These are phyloP conservation scores for Limnanthes douglasii DNA, from an alignment of 345 rosid genomes.

Conservation along the genomic window DNA sequence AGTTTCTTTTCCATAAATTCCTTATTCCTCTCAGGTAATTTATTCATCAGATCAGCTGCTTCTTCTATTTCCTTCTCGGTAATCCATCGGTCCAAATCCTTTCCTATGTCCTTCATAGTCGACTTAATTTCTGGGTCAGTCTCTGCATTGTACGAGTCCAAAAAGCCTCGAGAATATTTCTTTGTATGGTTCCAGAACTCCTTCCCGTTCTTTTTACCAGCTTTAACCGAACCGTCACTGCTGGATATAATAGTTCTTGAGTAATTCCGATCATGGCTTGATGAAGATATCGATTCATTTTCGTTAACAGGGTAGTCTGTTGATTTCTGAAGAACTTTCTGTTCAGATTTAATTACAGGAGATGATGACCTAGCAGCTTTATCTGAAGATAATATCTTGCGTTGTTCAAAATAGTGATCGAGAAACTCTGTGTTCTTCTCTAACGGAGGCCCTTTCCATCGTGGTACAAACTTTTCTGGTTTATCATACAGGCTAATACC, in stretches of 20 bases:
- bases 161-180: slow-evolving; percentile 82
- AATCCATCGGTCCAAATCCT: slow-evolving; percentile 86
- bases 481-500: slow-evolving; percentile 73
- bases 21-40: slow-evolving; percentile 44
- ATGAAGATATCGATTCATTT: slow-evolving; percentile 17
- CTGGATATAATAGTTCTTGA: slow-evolving; percentile 58
- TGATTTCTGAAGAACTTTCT: slow-evolving; percentile 20
- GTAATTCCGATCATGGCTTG: slow-evolving; percentile 18
- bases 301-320: slow-evolving; percentile 14
- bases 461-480: slow-evolving; percentile 68
- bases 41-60: slow-evolving; percentile 57
- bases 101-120: slow-evolving; percentile 71
- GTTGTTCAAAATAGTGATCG: slow-evolving; percentile 28
- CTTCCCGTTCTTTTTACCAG: slow-evolving; percentile 73
- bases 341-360: slow-evolving; percentile 24
- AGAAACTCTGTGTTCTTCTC: slow-evolving; percentile 51
- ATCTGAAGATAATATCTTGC: slow-evolving; percentile 25
- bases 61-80: slow-evolving; percentile 83
- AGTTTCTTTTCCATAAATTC: slow-evolving; percentile 64
- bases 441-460: slow-evolving; percentile 64
- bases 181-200: slow-evolving; percentile 90
- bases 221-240: slow-evolving; percentile 71
- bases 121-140: slow-evolving; percentile 75
- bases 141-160: slow-evolving; percentile 72
- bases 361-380: slow-evolving; percentile 16